Evolutionary conservation across 306 rosid species (phyloP).

Genomic region (Vicia villosa): DNA sequence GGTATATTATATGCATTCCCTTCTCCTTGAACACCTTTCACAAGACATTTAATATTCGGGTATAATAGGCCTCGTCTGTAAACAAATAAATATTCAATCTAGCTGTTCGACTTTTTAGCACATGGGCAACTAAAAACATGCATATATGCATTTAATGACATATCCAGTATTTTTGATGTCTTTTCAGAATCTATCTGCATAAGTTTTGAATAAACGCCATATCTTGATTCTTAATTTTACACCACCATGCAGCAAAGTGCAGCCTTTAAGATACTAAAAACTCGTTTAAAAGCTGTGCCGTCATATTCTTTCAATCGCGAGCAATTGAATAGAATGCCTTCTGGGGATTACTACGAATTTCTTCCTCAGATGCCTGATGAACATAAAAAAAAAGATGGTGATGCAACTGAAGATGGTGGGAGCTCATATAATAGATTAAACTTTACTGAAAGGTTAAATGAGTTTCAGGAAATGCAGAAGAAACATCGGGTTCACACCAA

Average conservation of each 20-base stretch:
- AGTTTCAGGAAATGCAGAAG: slow-evolving; percentile 78
- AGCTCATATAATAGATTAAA: slow-evolving; percentile 61
- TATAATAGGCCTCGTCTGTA: background rate
- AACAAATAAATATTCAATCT: background rate
- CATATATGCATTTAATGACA: background rate
- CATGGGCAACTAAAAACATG: background rate
- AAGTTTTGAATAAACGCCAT: slow-evolving; percentile 9
- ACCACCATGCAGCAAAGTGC: slow-evolving; percentile 80
- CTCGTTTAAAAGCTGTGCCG: slow-evolving; percentile 84
- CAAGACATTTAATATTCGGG: background rate
- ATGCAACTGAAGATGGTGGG: slow-evolving; percentile 45
- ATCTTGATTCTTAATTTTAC: slow-evolving; percentile 33
- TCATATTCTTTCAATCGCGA: slow-evolving; percentile 60
- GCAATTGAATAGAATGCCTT: slow-evolving; percentile 52
- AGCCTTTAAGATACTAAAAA: slow-evolving; percentile 82
- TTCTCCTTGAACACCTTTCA: background rate
- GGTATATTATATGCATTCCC: background rate
- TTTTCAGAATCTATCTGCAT: background rate
- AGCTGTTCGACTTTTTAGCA: background rate
- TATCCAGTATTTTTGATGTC: slow-evolving; percentile 3
- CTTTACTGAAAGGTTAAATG: slow-evolving; percentile 69
- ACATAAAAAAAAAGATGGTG: slow-evolving; percentile 58
- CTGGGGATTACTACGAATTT: slow-evolving; percentile 58
- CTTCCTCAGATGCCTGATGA: slow-evolving; percentile 49
- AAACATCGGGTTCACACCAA: slow-evolving; percentile 61